These are phyloP conservation scores for Colletotrichum chlorophyti DNA, from an alignment of 2,329 filamentous ascomycete species.

Conservation along the genomic window DNA sequence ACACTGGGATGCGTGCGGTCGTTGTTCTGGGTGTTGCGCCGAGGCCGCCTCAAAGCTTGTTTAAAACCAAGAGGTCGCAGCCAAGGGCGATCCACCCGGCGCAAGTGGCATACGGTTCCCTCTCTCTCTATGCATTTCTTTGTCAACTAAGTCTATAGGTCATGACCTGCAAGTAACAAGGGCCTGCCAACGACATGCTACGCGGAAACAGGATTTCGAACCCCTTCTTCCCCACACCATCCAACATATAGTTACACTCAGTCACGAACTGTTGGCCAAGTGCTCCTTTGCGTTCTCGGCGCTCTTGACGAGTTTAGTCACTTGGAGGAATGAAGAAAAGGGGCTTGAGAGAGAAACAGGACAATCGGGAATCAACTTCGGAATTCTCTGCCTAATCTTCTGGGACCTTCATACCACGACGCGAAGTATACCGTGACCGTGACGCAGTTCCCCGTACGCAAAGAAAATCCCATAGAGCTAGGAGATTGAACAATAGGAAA, in stretches of 20 bases:
- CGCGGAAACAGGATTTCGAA: too few species aligned
- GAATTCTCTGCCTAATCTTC: constrained; percentile 8
- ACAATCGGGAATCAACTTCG: neutral
- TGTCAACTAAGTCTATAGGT: too few species aligned
- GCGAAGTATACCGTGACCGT: neutral
- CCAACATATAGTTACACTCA: too few species aligned
- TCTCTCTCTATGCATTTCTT: too few species aligned
- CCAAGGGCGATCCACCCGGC: constrained; percentile 1
- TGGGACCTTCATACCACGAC: neutral
- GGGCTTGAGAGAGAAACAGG: too few species aligned
- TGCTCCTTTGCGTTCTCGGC: constrained; percentile 18
- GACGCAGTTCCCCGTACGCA: neutral
- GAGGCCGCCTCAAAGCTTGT: neutral
- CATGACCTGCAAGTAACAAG: constrained; percentile 13
- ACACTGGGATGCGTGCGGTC: neutral
- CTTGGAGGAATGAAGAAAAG: too few species aligned
- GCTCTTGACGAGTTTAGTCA: constrained; percentile 10
- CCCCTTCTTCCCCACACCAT: too few species aligned
- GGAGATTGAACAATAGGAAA: neutral
- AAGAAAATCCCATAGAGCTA: too few species aligned
- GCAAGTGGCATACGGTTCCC: too few species aligned
- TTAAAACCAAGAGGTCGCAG: constrained; percentile 7
- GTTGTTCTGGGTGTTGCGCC: neutral
- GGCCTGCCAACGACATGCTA: neutral
- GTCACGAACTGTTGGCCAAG: neutral